phyloP scores from a whole-genome alignment of 1,284 basidiomycete species.

The Leccinum griseonigrum region DNA sequence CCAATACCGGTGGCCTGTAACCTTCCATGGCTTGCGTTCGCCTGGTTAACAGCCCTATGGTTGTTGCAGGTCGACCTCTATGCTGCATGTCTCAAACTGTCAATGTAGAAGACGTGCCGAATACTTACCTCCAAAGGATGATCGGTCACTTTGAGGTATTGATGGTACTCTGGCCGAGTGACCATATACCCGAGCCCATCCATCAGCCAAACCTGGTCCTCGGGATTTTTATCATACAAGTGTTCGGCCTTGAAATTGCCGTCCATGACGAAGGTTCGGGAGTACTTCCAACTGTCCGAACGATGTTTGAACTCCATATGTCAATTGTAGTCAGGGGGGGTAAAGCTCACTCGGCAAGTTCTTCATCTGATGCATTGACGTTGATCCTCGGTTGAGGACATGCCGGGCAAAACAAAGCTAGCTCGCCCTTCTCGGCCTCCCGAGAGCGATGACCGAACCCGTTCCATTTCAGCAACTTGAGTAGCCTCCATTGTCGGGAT shows the following conservation, averaged over 20 bases:
- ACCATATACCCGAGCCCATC: neutral
- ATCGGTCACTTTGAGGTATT: too few relatives aligned
- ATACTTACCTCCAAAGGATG: neutral
- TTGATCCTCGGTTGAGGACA: neutral
- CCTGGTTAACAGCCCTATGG: neutral
- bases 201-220: neutral
- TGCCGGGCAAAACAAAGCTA: neutral
- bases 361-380: neutral
- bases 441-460: neutral
- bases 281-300: too few relatives aligned
- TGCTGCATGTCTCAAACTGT: too few relatives aligned
- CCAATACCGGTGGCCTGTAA: neutral
- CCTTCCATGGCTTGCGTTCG: neutral
- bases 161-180: neutral
- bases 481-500: neutral
- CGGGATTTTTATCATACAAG: neutral
- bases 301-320: neutral
- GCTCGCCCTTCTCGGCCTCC: neutral
- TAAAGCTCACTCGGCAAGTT: neutral
- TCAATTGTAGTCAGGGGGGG: neutral
- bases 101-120: neutral
- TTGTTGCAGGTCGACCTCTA: neutral
- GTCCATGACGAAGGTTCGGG: neutral
- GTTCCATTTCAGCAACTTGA: neutral
- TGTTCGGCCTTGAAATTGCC: neutral